These are phyloP conservation scores for Trametes maxima DNA, from an alignment of 768 basidiomycete genomes.

Conservation along the genomic window DNA sequence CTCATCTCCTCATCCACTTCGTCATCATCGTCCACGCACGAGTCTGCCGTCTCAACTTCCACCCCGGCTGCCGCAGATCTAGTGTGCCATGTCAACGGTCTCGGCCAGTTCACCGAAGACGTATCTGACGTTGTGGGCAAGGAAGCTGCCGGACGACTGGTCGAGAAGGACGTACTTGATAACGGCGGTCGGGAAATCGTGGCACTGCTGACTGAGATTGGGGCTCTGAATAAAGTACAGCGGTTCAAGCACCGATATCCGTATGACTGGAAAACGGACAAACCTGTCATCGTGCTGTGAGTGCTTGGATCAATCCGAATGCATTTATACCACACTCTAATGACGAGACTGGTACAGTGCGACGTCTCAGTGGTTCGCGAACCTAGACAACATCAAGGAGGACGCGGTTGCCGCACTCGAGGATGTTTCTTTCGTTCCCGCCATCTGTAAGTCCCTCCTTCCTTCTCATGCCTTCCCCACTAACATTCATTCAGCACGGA, in stretches of 20 bases:
- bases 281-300: constrained; percentile 89
- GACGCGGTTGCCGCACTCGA: constrained; percentile 69
- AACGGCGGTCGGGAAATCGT: constrained; percentile 72
- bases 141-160: constrained; percentile 45
- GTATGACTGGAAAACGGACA: constrained; percentile 94
- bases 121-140: constrained; percentile 62
- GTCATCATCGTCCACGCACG: background rate
- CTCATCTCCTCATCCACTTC: constrained; percentile 42
- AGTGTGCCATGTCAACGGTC: constrained; percentile 79
- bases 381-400: constrained; percentile 82
- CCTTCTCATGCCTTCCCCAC: background rate
- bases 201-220: constrained; percentile 55
- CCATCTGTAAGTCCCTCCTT: constrained; percentile 54
- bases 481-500: constrained; percentile 59
- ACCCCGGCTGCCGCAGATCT: constrained; percentile 43
- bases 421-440: constrained; percentile 75
- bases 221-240: constrained; percentile 64
- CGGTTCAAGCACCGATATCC: constrained; percentile 87
- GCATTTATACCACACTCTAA: background rate
- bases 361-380: constrained; percentile 98
- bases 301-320: constrained; percentile 29
- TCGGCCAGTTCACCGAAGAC: constrained; percentile 67
- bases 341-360: constrained; percentile 52
- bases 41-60: constrained; percentile 4
- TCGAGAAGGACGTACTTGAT: constrained; percentile 73